Evolutionary conservation across 495 filamentous ascomycete species (phyloP), one percentile per base, ranked within the genome.

Genomic region (Penicillium steckii): DNA sequence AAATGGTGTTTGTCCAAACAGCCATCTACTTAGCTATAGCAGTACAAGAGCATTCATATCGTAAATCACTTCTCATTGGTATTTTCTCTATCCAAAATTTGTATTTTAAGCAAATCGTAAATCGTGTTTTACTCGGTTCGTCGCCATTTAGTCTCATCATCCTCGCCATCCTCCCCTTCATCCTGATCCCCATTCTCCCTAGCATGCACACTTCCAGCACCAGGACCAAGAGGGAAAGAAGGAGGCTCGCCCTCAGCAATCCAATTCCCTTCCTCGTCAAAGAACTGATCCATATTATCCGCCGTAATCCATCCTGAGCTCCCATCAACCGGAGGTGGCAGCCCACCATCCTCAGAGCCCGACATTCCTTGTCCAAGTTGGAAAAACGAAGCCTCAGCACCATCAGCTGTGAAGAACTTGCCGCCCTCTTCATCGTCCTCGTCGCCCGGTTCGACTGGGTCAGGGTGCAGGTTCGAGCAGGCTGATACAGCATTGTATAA

Each of bases 301-400:
- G 91, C 87, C 15, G 94, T 98, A 56, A 98, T 97, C 94, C 94
- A 98, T 2, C 91, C 91, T 0, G 83, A 84, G 61, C 90, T 93
- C 9, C 93, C 91, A 1, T 88, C 89, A 66, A 94, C 79, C 3
- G 88, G 84, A 10, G 88, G 85, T 33, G 88, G 88, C 26, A 93
- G 58, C 30, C 80, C 82, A 4, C 83, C 81, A 54, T 76, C 71
- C 27, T 50, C 51, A 21, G 61, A 63, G 6, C 61, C 70, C 25
- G 33, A 15, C 33, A 37, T 37, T 19, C 33, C 33, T 15, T 37
- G n/a, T 6, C 33, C 33, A 17, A 37, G 33, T 15, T 37, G 33
- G 15, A 37, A 37, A 37, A 37, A 37, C 33, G 33, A 37, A 37
- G 33, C 10, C 12, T 37, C 13, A 3, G 33, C 33, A 37, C 15